Evolutionary conservation across 768 basidiomycete species (phyloP), one percentile per base, ranked within the genome.

Genomic region (Tylopilus subfusipes): DNA sequence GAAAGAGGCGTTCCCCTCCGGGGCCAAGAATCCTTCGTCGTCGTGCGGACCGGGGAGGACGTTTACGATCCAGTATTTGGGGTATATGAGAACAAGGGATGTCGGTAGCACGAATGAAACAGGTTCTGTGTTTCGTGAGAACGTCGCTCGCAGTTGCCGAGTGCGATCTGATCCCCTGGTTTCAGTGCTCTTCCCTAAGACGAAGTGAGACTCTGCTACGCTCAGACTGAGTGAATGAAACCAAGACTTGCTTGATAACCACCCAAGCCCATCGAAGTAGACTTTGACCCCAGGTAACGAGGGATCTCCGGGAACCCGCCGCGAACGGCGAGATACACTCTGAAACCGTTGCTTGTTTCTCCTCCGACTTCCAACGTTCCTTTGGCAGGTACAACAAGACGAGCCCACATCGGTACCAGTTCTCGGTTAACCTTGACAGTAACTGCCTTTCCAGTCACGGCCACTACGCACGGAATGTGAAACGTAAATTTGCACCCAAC

Each of bases 21-120:
- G 25, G 0, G 78, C 80, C 16, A 86, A 58, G 60, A 80, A 88
- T 46, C 78, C 77, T 4, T 74, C 71, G 52, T 85, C 82, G 53
- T 79, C 84, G 19, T 86, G 83, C 0, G 86, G 86, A 0, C 86
- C 86, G 2, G 81, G 60, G 14, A 88, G 75, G 42, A 81, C 82
- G 43, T 79, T 67, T 6, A 88, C 61, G 0, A 69, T 65, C 82
- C 83, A 84, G 24, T 80, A 64, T 1, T 65, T 65, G 1, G 78
- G 73, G 66, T 81, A 85, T 3, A 51, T 31, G 0, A 82, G 82
- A n/a, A 75, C 51, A 27, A 76, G 52, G 2, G 54, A 11, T 2
- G 50, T 31, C 5, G 76, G 74, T 11, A 65, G 72, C 27, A 48
- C 39, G 14, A 63, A 31, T 13, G 27, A 16, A 36, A 42, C 39